Percentiles rank a stretch among this genome's conserved stretches.
phyloP scores from a whole-genome alignment of 2,329 filamentous ascomycete genomes.

The Botrytis cinerea region DNA sequence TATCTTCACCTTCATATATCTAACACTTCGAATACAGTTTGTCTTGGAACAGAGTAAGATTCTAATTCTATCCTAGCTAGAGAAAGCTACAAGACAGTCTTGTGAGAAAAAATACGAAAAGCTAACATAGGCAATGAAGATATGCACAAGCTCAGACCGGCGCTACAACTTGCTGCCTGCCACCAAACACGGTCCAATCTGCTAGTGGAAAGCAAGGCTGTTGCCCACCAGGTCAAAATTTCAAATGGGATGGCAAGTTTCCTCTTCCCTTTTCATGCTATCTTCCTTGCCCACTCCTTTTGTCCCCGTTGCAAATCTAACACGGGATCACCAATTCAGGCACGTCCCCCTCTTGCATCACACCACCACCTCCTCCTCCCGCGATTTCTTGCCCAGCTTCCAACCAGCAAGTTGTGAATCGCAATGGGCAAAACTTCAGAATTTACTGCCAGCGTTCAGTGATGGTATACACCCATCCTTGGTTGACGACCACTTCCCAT shows the following conservation, averaged over 20 bases:
- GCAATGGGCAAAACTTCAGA: constrained; percentile 16
- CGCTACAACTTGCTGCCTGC: background rate
- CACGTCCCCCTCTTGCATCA: constrained; percentile 5
- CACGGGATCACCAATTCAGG: background rate
- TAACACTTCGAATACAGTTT: constrained; percentile 1
- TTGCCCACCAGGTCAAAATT: constrained; percentile 1
- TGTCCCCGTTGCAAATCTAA: background rate
- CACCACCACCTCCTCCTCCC: background rate
- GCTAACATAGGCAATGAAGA: background rate
- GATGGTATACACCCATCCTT: constrained; percentile 14
- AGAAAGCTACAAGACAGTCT: background rate
- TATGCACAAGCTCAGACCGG: constrained; percentile 3
- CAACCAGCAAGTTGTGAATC: constrained; percentile 6
- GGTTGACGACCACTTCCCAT: constrained; percentile 11
- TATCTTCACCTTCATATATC: background rate
- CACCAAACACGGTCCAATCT: background rate
- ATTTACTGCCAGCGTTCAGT: constrained; percentile 17
- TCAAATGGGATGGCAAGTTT: constrained; percentile 10
- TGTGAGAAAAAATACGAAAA: background rate
- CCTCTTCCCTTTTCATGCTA: background rate
- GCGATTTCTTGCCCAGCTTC: constrained; percentile 13
- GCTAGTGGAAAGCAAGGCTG: constrained; percentile 12
- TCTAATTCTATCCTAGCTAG: background rate
- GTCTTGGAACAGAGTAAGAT: constrained; percentile 19
- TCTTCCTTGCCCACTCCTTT: background rate